A percentile compares a stretch with the other conserved stretches of the same genome.
Conservation (phyloP, 805 yeast species). For the Sugiyamaella boreocaroliniensis region DNA sequence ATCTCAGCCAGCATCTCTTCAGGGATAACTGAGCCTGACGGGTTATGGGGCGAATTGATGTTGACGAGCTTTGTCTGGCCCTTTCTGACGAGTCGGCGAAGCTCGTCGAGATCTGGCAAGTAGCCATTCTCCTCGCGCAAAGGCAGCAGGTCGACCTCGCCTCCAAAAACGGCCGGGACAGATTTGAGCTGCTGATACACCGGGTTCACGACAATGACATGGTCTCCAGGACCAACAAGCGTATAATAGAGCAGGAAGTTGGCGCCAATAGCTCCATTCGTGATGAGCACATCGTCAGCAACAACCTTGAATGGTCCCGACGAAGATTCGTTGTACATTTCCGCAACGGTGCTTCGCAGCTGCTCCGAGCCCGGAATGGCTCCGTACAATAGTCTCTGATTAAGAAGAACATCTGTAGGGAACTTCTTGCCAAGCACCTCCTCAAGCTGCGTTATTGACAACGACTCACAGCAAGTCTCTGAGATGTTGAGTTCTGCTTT, state of each 20-base stretch:
- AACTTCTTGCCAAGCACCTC: constrained; percentile 27
- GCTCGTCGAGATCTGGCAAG: constrained; percentile 33
- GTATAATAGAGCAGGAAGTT: constrained; percentile 43
- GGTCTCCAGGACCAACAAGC: constrained; percentile 40
- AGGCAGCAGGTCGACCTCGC: constrained; percentile 34
- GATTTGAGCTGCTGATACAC: constrained; percentile 45
- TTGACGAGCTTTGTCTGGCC: constrained; percentile 39
- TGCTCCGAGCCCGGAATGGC: constrained; percentile 41
- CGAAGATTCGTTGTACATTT: constrained; percentile 31
- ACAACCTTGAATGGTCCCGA: constrained; percentile 15
- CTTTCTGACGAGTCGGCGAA: constrained; percentile 29
- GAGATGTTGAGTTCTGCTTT: constrained; percentile 39
- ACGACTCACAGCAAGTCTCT: constrained; percentile 46
- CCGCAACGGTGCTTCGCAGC: constrained; percentile 34
- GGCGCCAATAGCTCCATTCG: constrained; percentile 53
- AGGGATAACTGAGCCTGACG: constrained; percentile 40
- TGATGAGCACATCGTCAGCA: constrained; percentile 38
- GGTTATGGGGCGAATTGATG: constrained; percentile 45
- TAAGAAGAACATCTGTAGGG: constrained; percentile 22
- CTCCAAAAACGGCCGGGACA: constrained; percentile 43
- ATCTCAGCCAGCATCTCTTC: constrained; percentile 32
- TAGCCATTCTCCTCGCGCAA: constrained; percentile 33
- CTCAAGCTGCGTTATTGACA: constrained; percentile 37
- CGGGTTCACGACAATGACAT: constrained; percentile 44
- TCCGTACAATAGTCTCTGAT: constrained; percentile 39